Evolutionary conservation across 2,329 filamentous ascomycete genomes (phyloP).

Genomic region (Talaromyces sp.): DNA sequence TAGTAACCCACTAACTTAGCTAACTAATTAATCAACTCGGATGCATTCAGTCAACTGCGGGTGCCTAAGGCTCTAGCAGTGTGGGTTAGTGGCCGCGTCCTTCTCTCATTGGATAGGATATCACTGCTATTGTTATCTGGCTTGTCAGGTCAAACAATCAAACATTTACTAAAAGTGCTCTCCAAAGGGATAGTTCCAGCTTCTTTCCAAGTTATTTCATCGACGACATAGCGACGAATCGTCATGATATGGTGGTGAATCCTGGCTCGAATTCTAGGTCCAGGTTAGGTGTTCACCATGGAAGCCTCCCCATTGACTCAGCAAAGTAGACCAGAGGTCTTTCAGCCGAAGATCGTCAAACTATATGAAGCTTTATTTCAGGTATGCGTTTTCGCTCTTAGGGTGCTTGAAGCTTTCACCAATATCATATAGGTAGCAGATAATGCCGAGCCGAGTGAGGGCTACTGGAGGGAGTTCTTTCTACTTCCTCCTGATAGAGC

Average conservation of each 20-base stretch:
- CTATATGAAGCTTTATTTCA: constrained; percentile 81
- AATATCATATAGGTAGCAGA: background rate
- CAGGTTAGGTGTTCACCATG: constrained; percentile 50
- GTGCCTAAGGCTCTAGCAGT: background rate
- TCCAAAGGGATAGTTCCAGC: background rate
- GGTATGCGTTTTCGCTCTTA: constrained; percentile 34
- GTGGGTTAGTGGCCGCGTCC: constrained; percentile 4
- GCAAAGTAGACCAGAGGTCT: constrained; percentile 81
- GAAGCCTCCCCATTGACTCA: constrained; percentile 90
- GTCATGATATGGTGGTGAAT: constrained; percentile 10
- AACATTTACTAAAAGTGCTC: background rate
- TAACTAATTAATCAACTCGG: no score
- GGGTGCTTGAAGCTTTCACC: background rate
- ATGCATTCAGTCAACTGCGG: no score
- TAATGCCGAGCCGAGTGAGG: constrained; percentile 68
- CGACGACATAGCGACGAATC: background rate
- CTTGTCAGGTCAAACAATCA: constrained; percentile 6
- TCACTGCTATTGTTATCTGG: constrained; percentile 6
- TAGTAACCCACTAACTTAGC: no score
- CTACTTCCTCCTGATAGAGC: constrained; percentile 74
- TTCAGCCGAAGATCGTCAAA: constrained; percentile 89
- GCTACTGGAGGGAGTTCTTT: constrained; percentile 97
- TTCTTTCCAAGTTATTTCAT: background rate
- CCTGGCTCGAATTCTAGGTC: background rate
- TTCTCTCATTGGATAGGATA: constrained; percentile 8